phyloP scores from a whole-genome alignment of 352 stramenopile genomes.

The Peronospora tabacina region DNA sequence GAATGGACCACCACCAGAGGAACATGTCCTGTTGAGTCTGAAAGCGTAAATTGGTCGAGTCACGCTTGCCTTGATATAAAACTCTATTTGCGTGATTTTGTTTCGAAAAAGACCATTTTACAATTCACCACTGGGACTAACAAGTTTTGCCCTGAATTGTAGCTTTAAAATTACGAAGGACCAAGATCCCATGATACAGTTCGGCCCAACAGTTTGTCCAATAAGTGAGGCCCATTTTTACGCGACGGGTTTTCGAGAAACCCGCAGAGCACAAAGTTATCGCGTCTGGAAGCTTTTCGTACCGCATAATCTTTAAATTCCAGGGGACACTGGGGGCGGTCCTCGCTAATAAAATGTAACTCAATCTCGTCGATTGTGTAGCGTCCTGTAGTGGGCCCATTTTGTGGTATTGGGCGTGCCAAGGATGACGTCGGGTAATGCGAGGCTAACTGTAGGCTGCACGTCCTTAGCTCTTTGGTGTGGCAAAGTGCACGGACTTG shows the following conservation, averaged over 20 bases:
- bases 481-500: conserved; percentile 48
- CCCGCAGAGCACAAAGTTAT: conserved; percentile 46
- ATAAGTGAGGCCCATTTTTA: conserved; percentile 35
- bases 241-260: conserved; percentile 38
- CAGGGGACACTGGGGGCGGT: conserved; percentile 31
- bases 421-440: conserved; percentile 40
- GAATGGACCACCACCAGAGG: conserved; percentile 70
- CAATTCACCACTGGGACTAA: conserved; percentile 44
- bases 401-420: conserved; percentile 35
- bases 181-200: conserved; percentile 58
- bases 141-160: conserved; percentile 47
- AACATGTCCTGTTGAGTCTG: conserved; percentile 53
- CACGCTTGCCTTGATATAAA: conserved; percentile 44
- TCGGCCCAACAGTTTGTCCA: conserved; percentile 62
- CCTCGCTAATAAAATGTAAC: conserved; percentile 58
- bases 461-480: conserved; percentile 32
- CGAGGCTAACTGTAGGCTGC: conserved; percentile 23
- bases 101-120: conserved; percentile 41
- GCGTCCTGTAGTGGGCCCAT: conserved; percentile 36
- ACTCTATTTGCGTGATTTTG: conserved; percentile 47
- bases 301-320: conserved; percentile 36
- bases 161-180: conserved; percentile 49
- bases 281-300: conserved; percentile 38
- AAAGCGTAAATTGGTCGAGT: conserved; percentile 42
- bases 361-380: conserved; percentile 61